Percentiles rank a stretch among this genome's conserved stretches.
Conservation (phyloP, 2,329 filamentous ascomycete genomes). For the Ilyonectria mors-panacis region DNA sequence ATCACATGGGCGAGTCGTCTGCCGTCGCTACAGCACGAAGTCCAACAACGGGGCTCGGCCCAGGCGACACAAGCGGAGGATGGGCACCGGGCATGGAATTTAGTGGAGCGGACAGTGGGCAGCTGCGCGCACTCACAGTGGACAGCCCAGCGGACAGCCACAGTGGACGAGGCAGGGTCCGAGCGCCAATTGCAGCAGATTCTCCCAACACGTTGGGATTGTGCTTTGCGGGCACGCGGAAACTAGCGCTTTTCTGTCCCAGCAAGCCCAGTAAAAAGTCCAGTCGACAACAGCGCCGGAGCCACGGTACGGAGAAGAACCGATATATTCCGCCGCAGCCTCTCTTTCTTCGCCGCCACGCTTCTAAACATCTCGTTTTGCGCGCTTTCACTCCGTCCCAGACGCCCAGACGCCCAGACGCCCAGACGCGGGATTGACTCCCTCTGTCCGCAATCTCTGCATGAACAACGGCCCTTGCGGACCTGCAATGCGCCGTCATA, state of each 20-base stretch:
- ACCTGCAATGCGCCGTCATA: slow-evolving; percentile 36
- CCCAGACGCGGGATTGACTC: background rate
- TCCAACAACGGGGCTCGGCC: background rate
- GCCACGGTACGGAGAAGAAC: slow-evolving; percentile 30
- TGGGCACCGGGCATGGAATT: background rate
- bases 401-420: slow-evolving; percentile 1
- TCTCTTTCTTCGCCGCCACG: slow-evolving; percentile 10
- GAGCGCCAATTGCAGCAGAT: slow-evolving; percentile 46
- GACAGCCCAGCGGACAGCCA: background rate
- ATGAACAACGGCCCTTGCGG: background rate
- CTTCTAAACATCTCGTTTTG: background rate
- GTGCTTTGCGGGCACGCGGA: slow-evolving; percentile 22
- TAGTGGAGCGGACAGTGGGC: slow-evolving; percentile 1
- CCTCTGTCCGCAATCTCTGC: background rate
- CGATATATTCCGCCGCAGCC: slow-evolving; percentile 41
- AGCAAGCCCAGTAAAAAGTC: background rate
- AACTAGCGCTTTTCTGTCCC: slow-evolving; percentile 10
- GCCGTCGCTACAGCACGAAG: background rate
- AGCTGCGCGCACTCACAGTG: background rate
- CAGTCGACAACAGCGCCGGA: background rate
- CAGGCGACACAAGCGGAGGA: slow-evolving; percentile 13
- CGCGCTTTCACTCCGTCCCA: background rate
- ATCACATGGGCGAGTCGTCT: slow-evolving; percentile 27
- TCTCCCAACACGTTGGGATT: slow-evolving; percentile 47
- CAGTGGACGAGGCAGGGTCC: slow-evolving; percentile 20